Evolutionary conservation across 495 filamentous ascomycete species (phyloP).

Genomic region (Hyaloscypha hepaticicola): DNA sequence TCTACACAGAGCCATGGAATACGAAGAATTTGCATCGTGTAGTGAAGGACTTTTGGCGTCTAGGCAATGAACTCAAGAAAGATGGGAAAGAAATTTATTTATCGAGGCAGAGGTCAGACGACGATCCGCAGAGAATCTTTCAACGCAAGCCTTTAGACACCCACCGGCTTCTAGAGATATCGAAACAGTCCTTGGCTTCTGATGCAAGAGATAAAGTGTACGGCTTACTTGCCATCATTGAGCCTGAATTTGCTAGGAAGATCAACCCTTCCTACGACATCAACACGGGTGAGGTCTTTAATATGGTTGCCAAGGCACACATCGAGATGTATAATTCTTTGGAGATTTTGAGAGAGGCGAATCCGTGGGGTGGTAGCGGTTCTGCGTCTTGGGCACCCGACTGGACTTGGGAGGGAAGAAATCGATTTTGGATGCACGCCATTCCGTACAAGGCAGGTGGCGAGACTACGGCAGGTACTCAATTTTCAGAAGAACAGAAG

Average conservation of each 20-base stretch:
- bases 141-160: conserved; percentile 3
- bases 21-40: conserved; percentile 22
- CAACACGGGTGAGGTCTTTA: conserved; percentile 7
- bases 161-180: conserved; percentile 18
- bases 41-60: conserved; percentile 6
- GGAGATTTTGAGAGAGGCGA: conserved; percentile 29
- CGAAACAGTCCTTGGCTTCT: conserved; percentile 10
- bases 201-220: conserved; percentile 28
- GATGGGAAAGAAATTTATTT: too few relatives aligned
- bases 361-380: conserved; percentile 23
- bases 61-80: conserved; percentile 13
- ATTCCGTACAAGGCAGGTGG: too few relatives aligned
- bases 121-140: too few relatives aligned
- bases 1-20: not conserved
- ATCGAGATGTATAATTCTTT: conserved; percentile 22
- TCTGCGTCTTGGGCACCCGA: conserved; percentile 29
- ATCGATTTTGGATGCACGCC: not conserved
- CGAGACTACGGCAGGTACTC: too few relatives aligned
- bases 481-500: too few relatives aligned
- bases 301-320: conserved; percentile 16
- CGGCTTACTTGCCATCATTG: conserved; percentile 27
- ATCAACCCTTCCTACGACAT: conserved; percentile 19
- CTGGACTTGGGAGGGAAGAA: conserved; percentile 26
- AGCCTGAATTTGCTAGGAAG: conserved; percentile 10
- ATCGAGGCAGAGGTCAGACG: too few relatives aligned